Percentiles rank a stretch among this genome's conserved stretches.
Conservation (phyloP, 257 asterid genomes). For the Primulina huaijiensis region DNA sequence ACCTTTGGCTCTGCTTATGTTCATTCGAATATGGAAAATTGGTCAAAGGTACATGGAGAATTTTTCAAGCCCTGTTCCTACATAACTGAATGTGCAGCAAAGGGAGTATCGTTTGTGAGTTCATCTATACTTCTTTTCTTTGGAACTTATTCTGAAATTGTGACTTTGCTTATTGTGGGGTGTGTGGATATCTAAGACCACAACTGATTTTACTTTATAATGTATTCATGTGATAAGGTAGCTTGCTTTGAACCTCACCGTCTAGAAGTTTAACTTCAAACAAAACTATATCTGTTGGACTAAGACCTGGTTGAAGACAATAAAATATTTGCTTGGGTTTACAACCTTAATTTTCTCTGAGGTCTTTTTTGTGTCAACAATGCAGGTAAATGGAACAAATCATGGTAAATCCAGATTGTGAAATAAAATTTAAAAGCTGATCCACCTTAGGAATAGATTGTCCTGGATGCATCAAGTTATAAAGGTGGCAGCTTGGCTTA, state of each 20-base stretch:
- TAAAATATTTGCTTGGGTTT: not conserved
- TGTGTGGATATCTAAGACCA: not conserved
- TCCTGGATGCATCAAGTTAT: conserved; percentile 10
- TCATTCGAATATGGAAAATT: conserved; percentile 36
- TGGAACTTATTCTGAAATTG: not conserved
- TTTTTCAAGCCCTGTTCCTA: conserved; percentile 37
- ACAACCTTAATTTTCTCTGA: too few relatives aligned
- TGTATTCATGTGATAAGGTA: too few relatives aligned
- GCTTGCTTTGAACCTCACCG: not conserved
- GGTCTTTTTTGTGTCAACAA: not conserved
- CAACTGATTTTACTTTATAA: not conserved
- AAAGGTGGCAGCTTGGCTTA: conserved; percentile 17
- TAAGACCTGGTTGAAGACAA: not conserved
- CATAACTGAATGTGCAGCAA: conserved; percentile 27
- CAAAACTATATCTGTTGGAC: too few relatives aligned
- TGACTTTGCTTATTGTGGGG: not conserved
- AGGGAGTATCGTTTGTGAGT: conserved; percentile 29
- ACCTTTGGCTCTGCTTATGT: conserved; percentile 35
- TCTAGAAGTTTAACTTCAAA: not conserved
- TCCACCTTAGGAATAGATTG: not conserved
- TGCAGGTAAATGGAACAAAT: conserved; percentile 29
- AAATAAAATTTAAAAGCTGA: not conserved
- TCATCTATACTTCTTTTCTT: not conserved
- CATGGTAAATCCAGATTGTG: conserved; percentile 35
- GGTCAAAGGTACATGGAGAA: conserved; percentile 38